Evolutionary conservation across 257 asterid species (phyloP), one percentile per base, ranked within the genome.

Genomic region (Cordia subcordata): DNA sequence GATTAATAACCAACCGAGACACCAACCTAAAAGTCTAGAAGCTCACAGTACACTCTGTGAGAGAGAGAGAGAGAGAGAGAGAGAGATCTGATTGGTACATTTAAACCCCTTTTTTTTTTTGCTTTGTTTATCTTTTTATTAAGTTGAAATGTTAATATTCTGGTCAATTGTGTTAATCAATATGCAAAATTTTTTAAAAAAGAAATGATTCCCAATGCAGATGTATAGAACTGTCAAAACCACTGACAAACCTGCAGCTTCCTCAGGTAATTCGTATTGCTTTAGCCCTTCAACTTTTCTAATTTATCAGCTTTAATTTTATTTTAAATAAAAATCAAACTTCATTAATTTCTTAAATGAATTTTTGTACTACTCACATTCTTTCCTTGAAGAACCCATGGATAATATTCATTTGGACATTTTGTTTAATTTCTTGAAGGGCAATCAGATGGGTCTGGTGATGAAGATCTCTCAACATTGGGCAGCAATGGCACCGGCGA

Each of bases 161-260:
- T 33, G 1, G 16, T 56, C 56, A 60, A 49, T 71, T 61, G 68
- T 66, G 53, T 27, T 27, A 27, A n/a, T 68, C 57, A 55, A 55
- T 66, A 55, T 63, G 62, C 37, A 47, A 49, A 60, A n/a, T n/a
- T n/a, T n/a, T n/a, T n/a, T n/a, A n/a, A n/a, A n/a, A n/a, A n/a
- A n/a, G n/a, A n/a, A 63, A 58, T 64, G 53, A 10, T 67, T 69
- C 55, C 63, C 70, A 69, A 68, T 79, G 94, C 93, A 90, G 97
- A 90, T 90, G 97, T 90, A 90, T 80, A 73, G 97, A 66, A 90
- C 97, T 61, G 95, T 87, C 71, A 90, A 90, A 69, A 87, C 97
- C 35, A 90, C 97, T 67, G 97, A 87, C 86, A 87, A 81, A 62
- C 91, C 96, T 37, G 95, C 97, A 55, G 95, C 80, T 76, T 90